Evolutionary conservation across 768 basidiomycete genomes (phyloP), one percentile per base, ranked within the genome.

Genomic region (Boletus tomentosulus): DNA sequence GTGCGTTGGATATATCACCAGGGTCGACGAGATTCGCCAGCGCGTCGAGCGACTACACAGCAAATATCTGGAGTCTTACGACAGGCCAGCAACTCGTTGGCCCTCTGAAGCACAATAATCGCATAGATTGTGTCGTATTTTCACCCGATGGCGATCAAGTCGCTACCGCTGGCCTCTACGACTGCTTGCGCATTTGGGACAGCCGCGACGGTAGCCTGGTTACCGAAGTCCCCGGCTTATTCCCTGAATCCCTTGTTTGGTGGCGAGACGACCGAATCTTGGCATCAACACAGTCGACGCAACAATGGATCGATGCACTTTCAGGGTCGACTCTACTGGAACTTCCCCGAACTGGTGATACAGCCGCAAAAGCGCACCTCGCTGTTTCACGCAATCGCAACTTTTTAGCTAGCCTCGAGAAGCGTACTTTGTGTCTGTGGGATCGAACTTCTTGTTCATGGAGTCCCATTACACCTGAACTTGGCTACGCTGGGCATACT

Each of bases 171-270:
- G 57, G 53, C 13, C 4, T 25, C 19, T 12, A 45, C 10, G 53
- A 59, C 46, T 53, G 42, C 31, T 31, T 58, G 27, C 57, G 57
- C 30, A 37, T 62, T 24, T 62, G 60, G 57, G 24, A 62, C 41
- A 53, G 48, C 22, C 57, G 53, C 3, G 22, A 45, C 3, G 61
- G 60, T 5, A 16, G 49, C 3, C 4, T 46, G 4, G 16, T 62
- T n/a, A 10, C 41, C 24, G 39, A 58, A 1, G 16, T 54, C 10
- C 24, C 52, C 1, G 53, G 6, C 1, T 51, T 51, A 44, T 57
- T 41, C 28, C 59, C 52, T 4, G 59, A 61, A 19, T 57, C 59
- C 2, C 34, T 61, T 25, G 44, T 61, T 31, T 61, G 60, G 60
- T 62, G 51, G 55, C 35, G 7, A 30, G 59, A 58, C 25, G 53